phyloP scores from a whole-genome alignment of 163 green algal species.

The Chloroidium sp. region DNA sequence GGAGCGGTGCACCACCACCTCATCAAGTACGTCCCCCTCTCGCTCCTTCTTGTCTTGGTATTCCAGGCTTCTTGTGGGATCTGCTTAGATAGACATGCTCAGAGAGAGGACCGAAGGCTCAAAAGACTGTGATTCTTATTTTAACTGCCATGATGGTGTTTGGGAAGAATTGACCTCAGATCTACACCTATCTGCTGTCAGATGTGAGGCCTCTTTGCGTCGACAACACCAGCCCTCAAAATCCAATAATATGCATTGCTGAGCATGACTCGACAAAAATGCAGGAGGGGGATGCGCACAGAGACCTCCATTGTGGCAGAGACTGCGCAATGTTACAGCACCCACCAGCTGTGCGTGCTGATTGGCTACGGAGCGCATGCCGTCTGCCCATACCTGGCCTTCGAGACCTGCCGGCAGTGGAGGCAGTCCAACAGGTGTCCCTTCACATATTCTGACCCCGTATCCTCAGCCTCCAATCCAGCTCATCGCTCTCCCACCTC shows the following conservation, averaged over 20 bases:
- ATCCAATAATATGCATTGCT: too few relatives aligned
- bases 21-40: conserved; percentile 47
- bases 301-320: conserved; percentile 93
- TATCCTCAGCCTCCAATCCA: neutral
- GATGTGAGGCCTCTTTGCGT: too few relatives aligned
- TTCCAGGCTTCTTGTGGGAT: too few relatives aligned
- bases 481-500: neutral
- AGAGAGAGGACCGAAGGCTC: too few relatives aligned
- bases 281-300: conserved; percentile 63
- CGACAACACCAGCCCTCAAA: neutral
- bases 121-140: too few relatives aligned
- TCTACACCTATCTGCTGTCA: too few relatives aligned
- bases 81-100: too few relatives aligned
- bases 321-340: conserved; percentile 87
- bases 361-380: conserved; percentile 96
- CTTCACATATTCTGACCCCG: neutral
- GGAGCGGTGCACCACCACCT: conserved; percentile 98
- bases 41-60: neutral
- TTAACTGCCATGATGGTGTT: too few relatives aligned
- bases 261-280: neutral
- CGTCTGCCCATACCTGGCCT: conserved; percentile 92
- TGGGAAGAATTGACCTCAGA: too few relatives aligned
- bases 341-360: conserved; percentile 91
- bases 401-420: conserved; percentile 95
- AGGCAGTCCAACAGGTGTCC: conserved; percentile 45